Conservation (phyloP, 2,329 filamentous ascomycete species). For the Purpureocillium takamizusanense region DNA sequence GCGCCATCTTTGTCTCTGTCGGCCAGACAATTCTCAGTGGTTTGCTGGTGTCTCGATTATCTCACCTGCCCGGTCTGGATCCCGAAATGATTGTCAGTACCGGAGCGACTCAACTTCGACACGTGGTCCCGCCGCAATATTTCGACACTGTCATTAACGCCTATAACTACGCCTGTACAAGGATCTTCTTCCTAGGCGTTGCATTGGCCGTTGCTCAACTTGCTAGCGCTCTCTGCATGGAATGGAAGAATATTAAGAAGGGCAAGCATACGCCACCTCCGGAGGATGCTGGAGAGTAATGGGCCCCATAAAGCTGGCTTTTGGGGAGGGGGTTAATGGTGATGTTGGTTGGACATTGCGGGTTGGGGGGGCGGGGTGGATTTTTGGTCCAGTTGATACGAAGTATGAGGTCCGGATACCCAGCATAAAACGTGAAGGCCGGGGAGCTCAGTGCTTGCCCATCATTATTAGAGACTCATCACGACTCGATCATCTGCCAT, state of each 20-base stretch:
- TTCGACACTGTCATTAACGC: conserved; percentile 46
- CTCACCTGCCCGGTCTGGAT: conserved; percentile 32
- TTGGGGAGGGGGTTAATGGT: too few relatives aligned
- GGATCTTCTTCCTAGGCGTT: conserved; percentile 54
- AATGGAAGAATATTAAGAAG: conserved; percentile 63
- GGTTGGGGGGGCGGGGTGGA: too few relatives aligned
- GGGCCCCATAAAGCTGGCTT: too few relatives aligned
- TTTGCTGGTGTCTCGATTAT: conserved; percentile 29
- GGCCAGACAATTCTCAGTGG: conserved; percentile 45
- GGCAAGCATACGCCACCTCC: conserved; percentile 5
- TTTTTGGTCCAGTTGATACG: too few relatives aligned
- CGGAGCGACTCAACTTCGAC: conserved; percentile 52
- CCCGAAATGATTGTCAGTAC: conserved; percentile 31
- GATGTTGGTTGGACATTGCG: too few relatives aligned
- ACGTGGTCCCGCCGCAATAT: conserved; percentile 38
- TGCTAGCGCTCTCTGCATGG: conserved; percentile 47
- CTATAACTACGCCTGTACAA: conserved; percentile 56
- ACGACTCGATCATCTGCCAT: too few relatives aligned
- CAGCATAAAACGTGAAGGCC: too few relatives aligned
- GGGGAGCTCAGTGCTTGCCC: too few relatives aligned
- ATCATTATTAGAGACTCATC: too few relatives aligned
- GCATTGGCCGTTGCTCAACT: conserved; percentile 47
- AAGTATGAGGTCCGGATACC: too few relatives aligned
- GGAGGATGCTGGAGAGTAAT: too few relatives aligned
- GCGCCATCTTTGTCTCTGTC: conserved; percentile 48